These are phyloP conservation scores for Pterulicium gracile DNA, from an alignment of 1,284 basidiomycete species.

Conservation along the genomic window DNA sequence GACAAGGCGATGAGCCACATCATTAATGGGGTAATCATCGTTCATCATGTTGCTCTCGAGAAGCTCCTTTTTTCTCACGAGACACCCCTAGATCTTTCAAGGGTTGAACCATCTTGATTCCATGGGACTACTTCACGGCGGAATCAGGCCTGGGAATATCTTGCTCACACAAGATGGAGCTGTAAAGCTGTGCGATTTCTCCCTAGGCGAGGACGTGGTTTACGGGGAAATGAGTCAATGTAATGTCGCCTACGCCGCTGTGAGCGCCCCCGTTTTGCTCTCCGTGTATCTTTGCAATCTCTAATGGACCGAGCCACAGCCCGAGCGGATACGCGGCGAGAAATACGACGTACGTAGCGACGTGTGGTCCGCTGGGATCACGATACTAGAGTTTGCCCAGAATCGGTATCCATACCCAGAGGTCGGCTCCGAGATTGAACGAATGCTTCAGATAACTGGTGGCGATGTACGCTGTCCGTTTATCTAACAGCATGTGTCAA, in stretches of 20 bases:
- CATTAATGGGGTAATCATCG: conserved; percentile 1
- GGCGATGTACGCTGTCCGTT: not conserved
- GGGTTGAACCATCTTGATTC: conserved; percentile 1
- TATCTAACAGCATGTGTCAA: too few relatives aligned
- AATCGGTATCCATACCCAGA: conserved; percentile 1
- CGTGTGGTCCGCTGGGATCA: conserved; percentile 1
- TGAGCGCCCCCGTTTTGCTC: too few relatives aligned
- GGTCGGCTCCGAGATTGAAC: not conserved
- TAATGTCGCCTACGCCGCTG: not conserved
- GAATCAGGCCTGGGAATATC: not conserved
- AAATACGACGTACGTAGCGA: not conserved
- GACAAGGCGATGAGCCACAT: conserved; percentile 1
- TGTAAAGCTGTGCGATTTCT: not conserved
- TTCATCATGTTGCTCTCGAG: not conserved
- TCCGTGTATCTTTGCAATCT: too few relatives aligned
- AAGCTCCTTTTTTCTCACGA: not conserved
- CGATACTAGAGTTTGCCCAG: conserved; percentile 1
- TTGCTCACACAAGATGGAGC: not conserved
- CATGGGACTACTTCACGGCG: not conserved
- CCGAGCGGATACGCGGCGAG: not conserved
- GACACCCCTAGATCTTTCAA: not conserved
- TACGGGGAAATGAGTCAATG: not conserved
- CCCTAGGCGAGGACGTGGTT: not conserved
- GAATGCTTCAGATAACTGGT: conserved; percentile 1
- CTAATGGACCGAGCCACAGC: too few relatives aligned